Evolutionary conservation across 331 rosid genomes (phyloP), one percentile per base, ranked within the genome.

Genomic region (Erythrophleum ivorense): DNA sequence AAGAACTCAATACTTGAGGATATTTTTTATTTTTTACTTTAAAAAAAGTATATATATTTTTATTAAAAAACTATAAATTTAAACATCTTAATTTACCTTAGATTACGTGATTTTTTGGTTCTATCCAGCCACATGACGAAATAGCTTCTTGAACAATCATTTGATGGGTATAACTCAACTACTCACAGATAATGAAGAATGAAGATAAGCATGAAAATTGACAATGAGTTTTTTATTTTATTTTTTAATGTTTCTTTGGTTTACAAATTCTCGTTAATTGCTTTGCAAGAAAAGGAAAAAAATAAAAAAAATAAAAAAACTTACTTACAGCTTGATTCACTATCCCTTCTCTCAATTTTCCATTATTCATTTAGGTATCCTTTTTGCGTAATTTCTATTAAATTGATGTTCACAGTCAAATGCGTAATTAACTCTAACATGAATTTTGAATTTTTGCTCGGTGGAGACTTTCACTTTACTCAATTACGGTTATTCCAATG

Each of bases 361-460:
- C 1, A 71, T 46, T 1, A 12, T 13, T 24, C 19, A 3, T 21
- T 40, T n/a, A n/a, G 31, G 34, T 11, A 9, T 48, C 9, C 29
- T 60, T 38, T n/a, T 3, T 5, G 38, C 10, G 33, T 40, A 9
- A 54, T 2, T 64, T 16, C 19, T 7, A 5, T 19, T 43, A 24
- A 63, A 3, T 5, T 38, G 34, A 75, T 82, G 82, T 71, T 65
- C 53, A n/a, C 58, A 58, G 80, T 81, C 83, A 85, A 81, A 64
- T 12, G 40, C 7, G 36, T 73, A 58, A 34, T 34, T 15, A 75
- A 49, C n/a, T 66, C 16, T 15, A 55, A 34, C 7, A 31, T 45
- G 80, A 58, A 83, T 64, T 78, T 41, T 38, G 60, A 14, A 53
- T 50, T 78, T 57, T 78, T 48, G 43, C 36, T 29, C 31, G 84